Conservation (phyloP, 768 basidiomycete species). For the Cyclocybe cylindracea region DNA sequence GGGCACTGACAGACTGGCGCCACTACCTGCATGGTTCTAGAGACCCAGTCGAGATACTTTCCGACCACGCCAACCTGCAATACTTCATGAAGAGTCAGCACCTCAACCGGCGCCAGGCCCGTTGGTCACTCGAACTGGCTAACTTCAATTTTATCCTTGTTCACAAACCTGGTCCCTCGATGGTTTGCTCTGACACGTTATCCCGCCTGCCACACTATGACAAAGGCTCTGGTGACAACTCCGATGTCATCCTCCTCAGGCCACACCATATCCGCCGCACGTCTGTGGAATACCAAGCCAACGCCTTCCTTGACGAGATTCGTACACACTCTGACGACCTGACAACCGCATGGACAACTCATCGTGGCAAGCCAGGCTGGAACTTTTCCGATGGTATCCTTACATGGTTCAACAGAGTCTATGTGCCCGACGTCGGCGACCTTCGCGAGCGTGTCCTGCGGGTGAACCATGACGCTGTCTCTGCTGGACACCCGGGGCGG, state of each 20-base stretch:
- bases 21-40: slow-evolving; percentile 18
- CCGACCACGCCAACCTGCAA: slow-evolving; percentile 41
- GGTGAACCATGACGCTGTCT: slow-evolving; percentile 12
- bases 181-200: slow-evolving; percentile 25
- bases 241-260: slow-evolving; percentile 11
- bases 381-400: not conserved
- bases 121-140: slow-evolving; percentile 38
- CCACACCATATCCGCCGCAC: not conserved
- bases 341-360: not conserved
- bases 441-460: slow-evolving; percentile 5
- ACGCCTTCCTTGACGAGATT: slow-evolving; percentile 3
- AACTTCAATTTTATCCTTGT: slow-evolving; percentile 32
- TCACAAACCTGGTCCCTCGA: slow-evolving; percentile 29
- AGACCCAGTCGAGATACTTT: slow-evolving; percentile 27
- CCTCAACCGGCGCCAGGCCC: slow-evolving; percentile 40
- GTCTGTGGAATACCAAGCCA: not conserved
- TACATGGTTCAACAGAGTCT: slow-evolving; percentile 9
- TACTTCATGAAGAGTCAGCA: slow-evolving; percentile 42
- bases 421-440: slow-evolving; percentile 10
- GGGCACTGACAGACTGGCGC: slow-evolving; percentile 26
- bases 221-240: slow-evolving; percentile 19
- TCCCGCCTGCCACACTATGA: slow-evolving; percentile 26
- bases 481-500: slow-evolving; percentile 38
- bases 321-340: not conserved
- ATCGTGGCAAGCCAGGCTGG: slow-evolving; percentile 4